Evolutionary conservation across 345 rosid genomes (phyloP).

Genomic region (Acer yangbiense): DNA sequence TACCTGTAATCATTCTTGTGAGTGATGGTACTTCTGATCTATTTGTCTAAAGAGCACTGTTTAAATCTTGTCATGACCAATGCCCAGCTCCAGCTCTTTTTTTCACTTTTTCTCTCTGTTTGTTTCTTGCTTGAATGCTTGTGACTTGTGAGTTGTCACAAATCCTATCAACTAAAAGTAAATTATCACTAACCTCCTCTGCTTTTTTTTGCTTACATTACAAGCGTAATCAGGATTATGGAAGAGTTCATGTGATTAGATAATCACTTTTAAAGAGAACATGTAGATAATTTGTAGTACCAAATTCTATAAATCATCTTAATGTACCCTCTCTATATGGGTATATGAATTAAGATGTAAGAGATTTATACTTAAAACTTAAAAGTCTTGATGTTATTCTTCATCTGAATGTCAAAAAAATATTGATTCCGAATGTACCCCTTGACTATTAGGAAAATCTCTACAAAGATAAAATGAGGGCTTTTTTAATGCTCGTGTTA

Average conservation of each 20-base stretch:
- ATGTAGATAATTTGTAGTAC: too few species aligned
- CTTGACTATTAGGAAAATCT: background rate
- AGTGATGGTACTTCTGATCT: constrained; percentile 32
- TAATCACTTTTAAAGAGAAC: too few species aligned
- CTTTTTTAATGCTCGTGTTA: too few species aligned
- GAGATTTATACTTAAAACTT: too few species aligned
- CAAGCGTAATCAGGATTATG: background rate
- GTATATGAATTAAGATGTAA: too few species aligned
- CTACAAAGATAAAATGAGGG: too few species aligned
- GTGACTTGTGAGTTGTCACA: background rate
- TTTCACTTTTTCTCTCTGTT: background rate
- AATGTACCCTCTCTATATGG: background rate
- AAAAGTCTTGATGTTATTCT: background rate
- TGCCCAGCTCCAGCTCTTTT: background rate
- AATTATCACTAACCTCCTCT: background rate
- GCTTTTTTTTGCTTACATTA: background rate
- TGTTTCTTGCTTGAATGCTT: background rate
- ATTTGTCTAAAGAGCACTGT: constrained; percentile 21
- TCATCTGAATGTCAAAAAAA: too few species aligned
- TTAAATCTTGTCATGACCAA: constrained; percentile 11
- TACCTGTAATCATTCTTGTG: constrained; percentile 40
- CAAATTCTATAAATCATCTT: too few species aligned
- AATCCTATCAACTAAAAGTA: background rate
- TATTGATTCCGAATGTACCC: background rate
- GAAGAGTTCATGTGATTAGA: background rate